These are phyloP conservation scores for Zoysia matrella DNA, from an alignment of 202 grass and related monocot species.

Conservation along the genomic window DNA sequence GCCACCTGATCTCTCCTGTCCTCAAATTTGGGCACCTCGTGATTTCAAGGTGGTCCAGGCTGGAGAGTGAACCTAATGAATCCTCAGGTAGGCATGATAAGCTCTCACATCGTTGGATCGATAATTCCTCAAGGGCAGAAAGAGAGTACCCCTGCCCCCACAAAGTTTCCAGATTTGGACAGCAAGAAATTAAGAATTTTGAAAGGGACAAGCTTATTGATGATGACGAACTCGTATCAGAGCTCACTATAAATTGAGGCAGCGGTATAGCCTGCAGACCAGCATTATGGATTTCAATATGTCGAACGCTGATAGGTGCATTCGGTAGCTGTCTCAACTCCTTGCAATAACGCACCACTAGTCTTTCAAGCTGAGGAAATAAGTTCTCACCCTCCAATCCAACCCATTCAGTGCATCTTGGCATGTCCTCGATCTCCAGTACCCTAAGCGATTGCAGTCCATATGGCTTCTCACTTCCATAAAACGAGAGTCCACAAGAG, in stretches of 20 bases:
- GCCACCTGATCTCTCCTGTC: neutral
- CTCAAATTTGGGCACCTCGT: neutral
- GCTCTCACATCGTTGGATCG: constrained; percentile 1
- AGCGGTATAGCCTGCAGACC: constrained; percentile 9
- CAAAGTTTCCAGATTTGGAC: constrained; percentile 17
- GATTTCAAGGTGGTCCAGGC: constrained; percentile 2
- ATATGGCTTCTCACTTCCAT: constrained; percentile 4
- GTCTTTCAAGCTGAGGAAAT: constrained; percentile 18
- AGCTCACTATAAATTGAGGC: neutral
- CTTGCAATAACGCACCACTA: constrained; percentile 7
- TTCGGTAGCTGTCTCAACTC: constrained; percentile 5
- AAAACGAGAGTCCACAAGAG: constrained; percentile 22
- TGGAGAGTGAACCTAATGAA: neutral
- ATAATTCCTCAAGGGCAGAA: constrained; percentile 14
- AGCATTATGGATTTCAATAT: constrained; percentile 22
- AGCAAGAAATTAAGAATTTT: neutral
- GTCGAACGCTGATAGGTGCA: neutral
- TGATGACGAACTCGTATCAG: neutral
- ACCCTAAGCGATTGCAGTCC: constrained; percentile 32
- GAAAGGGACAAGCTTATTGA: neutral
- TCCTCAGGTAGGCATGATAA: constrained; percentile 14
- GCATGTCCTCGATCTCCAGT: constrained; percentile 20
- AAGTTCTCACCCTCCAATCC: constrained; percentile 8
- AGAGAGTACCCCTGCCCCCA: constrained; percentile 24
- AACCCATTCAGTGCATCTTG: constrained; percentile 26